Evolutionary conservation across 371 early-diverging fungal genomes (phyloP).

Genomic region (Mortierella sp.): DNA sequence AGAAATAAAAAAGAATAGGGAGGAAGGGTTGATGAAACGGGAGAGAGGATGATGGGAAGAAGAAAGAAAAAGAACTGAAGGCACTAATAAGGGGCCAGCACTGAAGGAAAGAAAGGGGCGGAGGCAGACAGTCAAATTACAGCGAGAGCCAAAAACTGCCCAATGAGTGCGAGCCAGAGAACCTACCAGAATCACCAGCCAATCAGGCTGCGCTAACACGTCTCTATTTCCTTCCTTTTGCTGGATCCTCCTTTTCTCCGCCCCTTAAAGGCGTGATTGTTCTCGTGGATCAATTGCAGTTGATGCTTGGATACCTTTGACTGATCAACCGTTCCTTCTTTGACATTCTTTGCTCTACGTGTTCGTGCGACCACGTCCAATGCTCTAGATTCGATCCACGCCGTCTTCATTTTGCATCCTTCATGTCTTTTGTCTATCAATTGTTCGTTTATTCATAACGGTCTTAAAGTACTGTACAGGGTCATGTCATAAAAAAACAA

Average conservation of each 20-base stretch:
- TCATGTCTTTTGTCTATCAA: background rate
- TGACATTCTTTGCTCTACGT: background rate
- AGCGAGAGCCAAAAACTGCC: background rate
- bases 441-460: background rate
- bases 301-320: background rate
- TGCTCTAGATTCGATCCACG: background rate
- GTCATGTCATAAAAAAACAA: background rate
- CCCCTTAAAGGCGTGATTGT: slow-evolving; percentile 18
- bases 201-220: slow-evolving; percentile 38
- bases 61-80: background rate
- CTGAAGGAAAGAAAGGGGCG: slow-evolving; percentile 3
- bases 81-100: background rate
- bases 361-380: background rate
- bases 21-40: slow-evolving; percentile 6
- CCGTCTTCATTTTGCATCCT: background rate
- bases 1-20: background rate
- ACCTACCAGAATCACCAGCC: slow-evolving; percentile 16
- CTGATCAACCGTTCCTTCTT: background rate
- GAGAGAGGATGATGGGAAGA: slow-evolving; percentile 11
- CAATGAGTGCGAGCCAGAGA: slow-evolving; percentile 15
- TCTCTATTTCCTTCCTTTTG: background rate
- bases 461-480: background rate
- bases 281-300: too few species aligned
- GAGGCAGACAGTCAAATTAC: background rate
- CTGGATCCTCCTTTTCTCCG: background rate